phyloP scores from a whole-genome alignment of 2,329 filamentous ascomycete species.

The Trichophyton simii region DNA sequence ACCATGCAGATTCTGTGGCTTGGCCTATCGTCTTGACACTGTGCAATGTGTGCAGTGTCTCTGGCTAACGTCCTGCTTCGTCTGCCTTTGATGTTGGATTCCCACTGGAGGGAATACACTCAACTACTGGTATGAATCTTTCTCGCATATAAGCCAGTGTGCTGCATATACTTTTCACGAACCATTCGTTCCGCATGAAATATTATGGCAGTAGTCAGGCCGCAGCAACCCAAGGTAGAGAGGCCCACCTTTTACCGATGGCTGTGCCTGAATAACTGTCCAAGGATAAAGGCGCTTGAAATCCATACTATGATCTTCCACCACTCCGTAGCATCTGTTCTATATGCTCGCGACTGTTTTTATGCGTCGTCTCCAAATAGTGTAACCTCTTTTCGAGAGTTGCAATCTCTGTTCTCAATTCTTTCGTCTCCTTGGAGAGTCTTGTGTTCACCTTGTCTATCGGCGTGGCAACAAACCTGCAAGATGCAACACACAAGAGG shows the following conservation, averaged over 20 bases:
- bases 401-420: conserved; percentile 64
- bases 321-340: conserved; percentile 66
- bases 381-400: conserved; percentile 77
- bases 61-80: too few species aligned
- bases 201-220: background rate
- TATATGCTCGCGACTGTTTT: conserved; percentile 85
- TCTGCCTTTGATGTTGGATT: too few species aligned
- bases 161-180: background rate
- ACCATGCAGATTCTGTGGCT: background rate
- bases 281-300: conserved; percentile 14
- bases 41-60: too few species aligned
- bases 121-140: too few species aligned
- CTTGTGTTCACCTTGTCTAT: conserved; percentile 62
- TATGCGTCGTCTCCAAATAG: conserved; percentile 87
- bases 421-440: conserved; percentile 59
- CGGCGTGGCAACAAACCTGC: conserved; percentile 76
- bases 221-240: background rate
- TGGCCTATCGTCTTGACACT: too few species aligned
- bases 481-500: background rate
- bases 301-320: conserved; percentile 20
- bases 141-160: background rate
- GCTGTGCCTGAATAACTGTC: background rate
- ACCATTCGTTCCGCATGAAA: background rate
- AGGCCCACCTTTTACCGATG: background rate
- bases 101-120: too few species aligned